Conservation (phyloP, 768 basidiomycete species). For the Glaciozyma martinii region DNA sequence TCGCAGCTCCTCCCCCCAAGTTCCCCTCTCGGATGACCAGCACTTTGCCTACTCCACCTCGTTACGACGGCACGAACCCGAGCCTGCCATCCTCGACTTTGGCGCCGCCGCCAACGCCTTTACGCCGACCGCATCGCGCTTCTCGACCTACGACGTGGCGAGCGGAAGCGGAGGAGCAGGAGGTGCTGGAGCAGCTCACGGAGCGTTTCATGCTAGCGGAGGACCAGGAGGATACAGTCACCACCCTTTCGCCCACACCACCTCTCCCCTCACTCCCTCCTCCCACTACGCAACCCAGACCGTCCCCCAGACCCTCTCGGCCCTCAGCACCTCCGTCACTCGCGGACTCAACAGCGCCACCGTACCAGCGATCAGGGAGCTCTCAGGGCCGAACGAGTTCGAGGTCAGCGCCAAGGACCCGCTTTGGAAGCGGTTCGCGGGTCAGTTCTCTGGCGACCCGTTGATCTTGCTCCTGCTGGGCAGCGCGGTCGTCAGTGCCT, state of each 20-base stretch:
- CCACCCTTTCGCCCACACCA: constrained; percentile 28
- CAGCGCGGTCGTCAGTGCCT: constrained; percentile 75
- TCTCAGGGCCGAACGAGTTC: constrained; percentile 63
- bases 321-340: constrained; percentile 15
- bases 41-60: too few species aligned
- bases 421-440: constrained; percentile 73
- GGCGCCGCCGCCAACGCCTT: too few species aligned
- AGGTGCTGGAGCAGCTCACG: background rate
- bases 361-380: constrained; percentile 32
- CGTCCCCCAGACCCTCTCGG: constrained; percentile 18
- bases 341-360: constrained; percentile 24
- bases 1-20: too few species aligned
- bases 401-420: constrained; percentile 74
- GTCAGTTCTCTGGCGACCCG: constrained; percentile 91
- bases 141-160: too few species aligned
- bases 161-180: background rate
- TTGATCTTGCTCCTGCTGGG: constrained; percentile 81
- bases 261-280: constrained; percentile 23
- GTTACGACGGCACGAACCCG: too few species aligned
- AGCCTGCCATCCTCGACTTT: too few species aligned
- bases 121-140: too few species aligned
- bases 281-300: constrained; percentile 23
- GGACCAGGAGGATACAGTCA: constrained; percentile 8
- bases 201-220: background rate
- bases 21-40: too few species aligned